A percentile compares a stretch with the other conserved stretches of the same genome.
Conservation (phyloP, 352 stramenopile species). For the Phytophthora fragariaefolia region DNA sequence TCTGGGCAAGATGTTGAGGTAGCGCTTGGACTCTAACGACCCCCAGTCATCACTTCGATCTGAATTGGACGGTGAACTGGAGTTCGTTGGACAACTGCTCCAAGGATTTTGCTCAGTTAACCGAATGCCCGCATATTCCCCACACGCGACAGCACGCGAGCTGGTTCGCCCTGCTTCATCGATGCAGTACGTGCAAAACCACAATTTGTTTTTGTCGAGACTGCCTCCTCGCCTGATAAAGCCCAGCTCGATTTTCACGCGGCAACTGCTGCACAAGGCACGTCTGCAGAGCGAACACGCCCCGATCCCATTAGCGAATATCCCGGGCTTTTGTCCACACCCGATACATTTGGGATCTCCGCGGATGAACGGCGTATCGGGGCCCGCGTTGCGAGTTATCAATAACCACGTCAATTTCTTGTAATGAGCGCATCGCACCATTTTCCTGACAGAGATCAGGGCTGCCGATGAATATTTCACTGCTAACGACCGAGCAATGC, state of each 20-base stretch:
- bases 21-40: conserved; percentile 27
- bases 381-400: conserved; percentile 5
- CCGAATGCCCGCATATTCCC: conserved; percentile 26
- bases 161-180: conserved; percentile 27
- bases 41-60: conserved; percentile 26
- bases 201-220: conserved; percentile 36
- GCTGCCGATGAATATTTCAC: conserved; percentile 53
- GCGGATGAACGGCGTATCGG: conserved; percentile 12
- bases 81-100: conserved; percentile 25
- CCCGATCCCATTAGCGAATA: conserved; percentile 35
- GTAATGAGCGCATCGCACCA: conserved; percentile 54
- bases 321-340: conserved; percentile 32
- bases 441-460: conserved; percentile 54
- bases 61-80: conserved; percentile 24
- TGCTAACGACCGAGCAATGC: conserved; percentile 49
- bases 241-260: conserved; percentile 32
- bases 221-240: conserved; percentile 21
- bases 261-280: conserved; percentile 33
- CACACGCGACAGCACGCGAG: conserved; percentile 27
- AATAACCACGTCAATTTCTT: conserved; percentile 62
- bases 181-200: conserved; percentile 38
- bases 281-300: conserved; percentile 36
- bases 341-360: conserved; percentile 37
- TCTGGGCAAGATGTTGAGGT: conserved; percentile 32
- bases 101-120: conserved; percentile 15